Evolutionary conservation across 1,139 yeast genomes (phyloP), one percentile per base, ranked within the genome.

Genomic region (Hemisphaericaspora lyxosophila): DNA sequence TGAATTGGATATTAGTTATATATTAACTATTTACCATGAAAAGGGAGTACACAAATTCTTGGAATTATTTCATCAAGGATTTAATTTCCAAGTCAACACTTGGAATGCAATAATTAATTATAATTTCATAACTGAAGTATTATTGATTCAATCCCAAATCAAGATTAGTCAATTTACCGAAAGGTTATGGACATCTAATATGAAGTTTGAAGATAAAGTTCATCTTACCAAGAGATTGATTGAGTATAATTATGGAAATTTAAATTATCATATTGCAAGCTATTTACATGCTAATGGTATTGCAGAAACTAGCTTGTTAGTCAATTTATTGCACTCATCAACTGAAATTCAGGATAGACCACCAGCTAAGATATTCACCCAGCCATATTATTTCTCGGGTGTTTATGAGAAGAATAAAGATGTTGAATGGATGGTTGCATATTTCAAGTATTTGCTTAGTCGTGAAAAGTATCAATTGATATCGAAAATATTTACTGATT

Each of bases 41-140:
- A 41, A 47, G 3, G 75, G 75, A 0, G 43, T 49, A 1, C 42
- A 44, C 3, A 49, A 46, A 34, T 70, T 70, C 40, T 29, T 63
- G 5, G 54, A 57, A 4, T 41, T 49, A 7, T 66, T 67, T 39
- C 43, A 45, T 9, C 50, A 55, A 14, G 73, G 71, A 1, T 54
- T 52, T 34, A 55, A 51, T 7, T 70, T 71, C 46, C 57, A 52
- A 20, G 41, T 52, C 8, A 46, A 42, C 1, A 70, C 75, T 1
- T 67, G 74, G 67, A 47, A 47, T 11, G 55, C 62, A n/a, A 38
- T 70, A 3, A 48, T 67, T 13, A 66, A 60, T 38, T 54, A 57
- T 26, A 53, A 56, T 11, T 68, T 69, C 43, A 49, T 61, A 7
- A 30, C 49, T 25, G 56, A 54, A 14, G 25, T 47, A 8, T 45